These are phyloP conservation scores for Pseudozyma sp. DNA, from an alignment of 1,284 basidiomycete genomes.

Conservation along the genomic window DNA sequence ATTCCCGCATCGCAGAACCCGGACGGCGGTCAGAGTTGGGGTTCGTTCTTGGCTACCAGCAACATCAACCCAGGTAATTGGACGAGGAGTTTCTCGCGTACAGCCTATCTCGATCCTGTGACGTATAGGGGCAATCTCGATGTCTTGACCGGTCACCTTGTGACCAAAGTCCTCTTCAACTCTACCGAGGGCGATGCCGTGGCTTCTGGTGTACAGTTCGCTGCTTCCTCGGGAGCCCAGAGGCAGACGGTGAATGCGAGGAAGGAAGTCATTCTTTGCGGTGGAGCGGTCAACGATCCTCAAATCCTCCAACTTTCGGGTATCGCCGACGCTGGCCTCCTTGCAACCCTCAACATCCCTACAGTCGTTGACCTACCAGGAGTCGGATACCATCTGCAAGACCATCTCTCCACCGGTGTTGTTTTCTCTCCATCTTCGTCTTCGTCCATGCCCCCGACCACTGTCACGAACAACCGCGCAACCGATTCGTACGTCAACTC, in stretches of 20 bases:
- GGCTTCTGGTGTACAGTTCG: slow-evolving; percentile 73
- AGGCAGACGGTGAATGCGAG: slow-evolving; percentile 63
- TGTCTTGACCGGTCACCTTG: slow-evolving; percentile 75
- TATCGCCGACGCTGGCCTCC: slow-evolving; percentile 74
- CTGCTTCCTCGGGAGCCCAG: neutral
- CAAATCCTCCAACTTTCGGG: slow-evolving; percentile 71
- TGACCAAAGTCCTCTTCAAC: slow-evolving; percentile 76
- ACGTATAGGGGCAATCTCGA: slow-evolving; percentile 76
- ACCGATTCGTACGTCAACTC: slow-evolving; percentile 78
- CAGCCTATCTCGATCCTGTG: slow-evolving; percentile 78
- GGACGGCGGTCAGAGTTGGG: slow-evolving; percentile 73
- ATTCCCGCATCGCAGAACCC: slow-evolving; percentile 72
- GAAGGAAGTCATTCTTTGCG: slow-evolving; percentile 71
- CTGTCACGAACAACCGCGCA: slow-evolving; percentile 66
- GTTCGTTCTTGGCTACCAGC: slow-evolving; percentile 75
- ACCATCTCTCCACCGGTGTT: slow-evolving; percentile 60
- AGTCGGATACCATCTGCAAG: slow-evolving; percentile 70
- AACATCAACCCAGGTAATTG: slow-evolving; percentile 77
- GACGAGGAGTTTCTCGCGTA: slow-evolving; percentile 77
- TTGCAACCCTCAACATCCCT: slow-evolving; percentile 67
- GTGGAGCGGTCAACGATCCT: slow-evolving; percentile 71
- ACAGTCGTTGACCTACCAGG: slow-evolving; percentile 67
- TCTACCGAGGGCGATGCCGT: slow-evolving; percentile 69
- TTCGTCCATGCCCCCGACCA: slow-evolving; percentile 68
- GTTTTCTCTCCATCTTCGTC: slow-evolving; percentile 18